Evolutionary conservation across 2,329 filamentous ascomycete genomes (phyloP), one percentile per base, ranked within the genome.

Genomic region (Parastagonospora avenae): DNA sequence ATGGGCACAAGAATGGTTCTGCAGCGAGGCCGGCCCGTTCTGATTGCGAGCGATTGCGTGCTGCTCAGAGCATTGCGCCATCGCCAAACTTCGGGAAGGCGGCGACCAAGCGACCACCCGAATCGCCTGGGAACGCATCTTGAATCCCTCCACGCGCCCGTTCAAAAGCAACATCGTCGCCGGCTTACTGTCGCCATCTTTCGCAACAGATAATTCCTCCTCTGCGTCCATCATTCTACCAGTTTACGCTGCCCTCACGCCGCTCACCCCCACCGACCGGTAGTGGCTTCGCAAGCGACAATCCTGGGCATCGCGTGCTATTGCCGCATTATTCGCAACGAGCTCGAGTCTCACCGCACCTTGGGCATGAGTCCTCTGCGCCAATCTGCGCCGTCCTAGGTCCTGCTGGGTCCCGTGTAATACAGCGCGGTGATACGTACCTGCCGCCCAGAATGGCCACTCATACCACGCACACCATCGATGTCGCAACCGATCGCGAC

Each of bases 401-500:
- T 11, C 19, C 27, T 29, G 24, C 31, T 44, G 15, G 31, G n/a
- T 19, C 38, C 42, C 24, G 31, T 24, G 30, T 16, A 29, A 27
- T n/a, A 12, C 37, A 39, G 11, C 12, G 11, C 30, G n/a, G n/a
- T n/a, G n/a, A n/a, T n/a, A n/a, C n/a, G n/a, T n/a, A n/a, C n/a
- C n/a, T n/a, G n/a, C 8, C 19, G 5, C 28, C 29, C 28, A 14
- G 14, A 8, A 46, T 37, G 33, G 42, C 33, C 10, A 31, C 42
- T 10, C 42, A 38, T 16, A 46, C 42, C 24, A 46, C 40, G 53
- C 36, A 51, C 51, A 28, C 64, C 63, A 60, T 59, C 63, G 58
- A 59, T 57, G 52, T 66, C 63, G 60, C 64, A 64, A 64, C 62
- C 59, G 58, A 64, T 19, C 52, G 46, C 57, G 50, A 42, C 53